Conservation (phyloP, 176 grass and related monocot genomes). For the Puccinellia tenuiflora region DNA sequence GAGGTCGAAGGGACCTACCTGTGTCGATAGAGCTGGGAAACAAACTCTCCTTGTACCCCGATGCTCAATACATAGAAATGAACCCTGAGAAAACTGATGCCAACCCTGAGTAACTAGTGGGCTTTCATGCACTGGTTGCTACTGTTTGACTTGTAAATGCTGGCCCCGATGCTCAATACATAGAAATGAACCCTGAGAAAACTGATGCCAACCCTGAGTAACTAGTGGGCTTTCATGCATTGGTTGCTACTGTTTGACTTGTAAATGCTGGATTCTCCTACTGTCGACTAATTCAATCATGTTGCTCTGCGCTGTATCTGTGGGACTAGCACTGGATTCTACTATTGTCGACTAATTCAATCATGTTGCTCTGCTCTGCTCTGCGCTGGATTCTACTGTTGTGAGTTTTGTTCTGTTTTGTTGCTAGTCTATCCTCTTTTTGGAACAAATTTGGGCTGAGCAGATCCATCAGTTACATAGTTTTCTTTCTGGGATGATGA, state of each 20-base stretch:
- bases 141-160: too few relatives aligned
- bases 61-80: slow-evolving; percentile 34
- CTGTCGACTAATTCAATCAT: slow-evolving; percentile 33
- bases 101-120: too few relatives aligned
- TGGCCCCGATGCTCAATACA: too few relatives aligned
- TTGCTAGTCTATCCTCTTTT: background rate
- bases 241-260: slow-evolving; percentile 22
- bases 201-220: too few relatives aligned
- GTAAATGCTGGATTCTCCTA: slow-evolving; percentile 43
- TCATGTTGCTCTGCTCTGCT: too few relatives aligned
- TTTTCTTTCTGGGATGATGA: background rate
- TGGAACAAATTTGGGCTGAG: background rate
- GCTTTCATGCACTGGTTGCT: too few relatives aligned
- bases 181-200: too few relatives aligned
- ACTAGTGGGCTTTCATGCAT: slow-evolving; percentile 11
- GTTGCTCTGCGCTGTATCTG: background rate
- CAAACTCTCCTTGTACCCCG: slow-evolving; percentile 29
- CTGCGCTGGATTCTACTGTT: too few relatives aligned
- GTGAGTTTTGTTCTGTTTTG: background rate
- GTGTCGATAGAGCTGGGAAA: slow-evolving; percentile 14
- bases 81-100: too few relatives aligned
- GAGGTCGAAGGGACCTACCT: background rate
- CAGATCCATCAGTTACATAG: background rate
- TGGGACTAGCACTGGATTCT: background rate
- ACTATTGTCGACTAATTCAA: too few relatives aligned